These are phyloP conservation scores for Diplodia intermedia DNA, from an alignment of 2,329 filamentous ascomycete genomes.

Conservation along the genomic window DNA sequence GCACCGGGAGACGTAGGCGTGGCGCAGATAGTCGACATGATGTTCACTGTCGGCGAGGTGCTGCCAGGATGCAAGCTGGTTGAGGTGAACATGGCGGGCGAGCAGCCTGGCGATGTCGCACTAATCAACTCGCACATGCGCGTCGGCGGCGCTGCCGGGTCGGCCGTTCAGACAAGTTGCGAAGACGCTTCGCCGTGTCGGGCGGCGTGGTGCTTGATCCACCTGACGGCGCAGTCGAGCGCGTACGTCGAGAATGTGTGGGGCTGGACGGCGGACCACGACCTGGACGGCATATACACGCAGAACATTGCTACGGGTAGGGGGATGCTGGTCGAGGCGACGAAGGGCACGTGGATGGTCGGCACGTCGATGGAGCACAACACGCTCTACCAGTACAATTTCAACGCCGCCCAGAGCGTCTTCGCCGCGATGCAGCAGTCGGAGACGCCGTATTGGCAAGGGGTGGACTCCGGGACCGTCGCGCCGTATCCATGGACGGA, in stretches of 20 bases:
- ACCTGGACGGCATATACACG: slow-evolving; percentile 50
- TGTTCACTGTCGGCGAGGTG: slow-evolving; percentile 35
- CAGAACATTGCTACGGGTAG: slow-evolving; percentile 57
- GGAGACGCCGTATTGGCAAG: slow-evolving; percentile 61
- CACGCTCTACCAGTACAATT: slow-evolving; percentile 61
- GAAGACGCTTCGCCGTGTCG: slow-evolving; percentile 47
- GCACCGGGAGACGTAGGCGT: slow-evolving; percentile 35
- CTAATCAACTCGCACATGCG: slow-evolving; percentile 46
- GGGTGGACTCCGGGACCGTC: slow-evolving; percentile 38
- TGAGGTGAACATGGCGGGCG: slow-evolving; percentile 57
- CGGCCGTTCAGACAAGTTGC: slow-evolving; percentile 35
- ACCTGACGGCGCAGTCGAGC: slow-evolving; percentile 55
- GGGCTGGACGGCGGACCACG: slow-evolving; percentile 64
- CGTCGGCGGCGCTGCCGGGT: slow-evolving; percentile 47
- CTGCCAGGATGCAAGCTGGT: slow-evolving; percentile 38
- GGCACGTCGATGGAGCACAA: slow-evolving; percentile 62
- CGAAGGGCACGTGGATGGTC: slow-evolving; percentile 61
- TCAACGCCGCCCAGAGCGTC: slow-evolving; percentile 59
- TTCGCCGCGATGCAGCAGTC: slow-evolving; percentile 60
- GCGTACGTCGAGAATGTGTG: slow-evolving; percentile 63
- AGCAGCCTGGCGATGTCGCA: slow-evolving; percentile 58
- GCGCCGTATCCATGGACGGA: slow-evolving; percentile 52
- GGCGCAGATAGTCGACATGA: slow-evolving; percentile 37
- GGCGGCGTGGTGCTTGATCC: slow-evolving; percentile 51
- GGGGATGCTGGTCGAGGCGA: slow-evolving; percentile 57